These are phyloP conservation scores for Rhizophora apiculata DNA, from an alignment of 345 rosid species.

Conservation along the genomic window DNA sequence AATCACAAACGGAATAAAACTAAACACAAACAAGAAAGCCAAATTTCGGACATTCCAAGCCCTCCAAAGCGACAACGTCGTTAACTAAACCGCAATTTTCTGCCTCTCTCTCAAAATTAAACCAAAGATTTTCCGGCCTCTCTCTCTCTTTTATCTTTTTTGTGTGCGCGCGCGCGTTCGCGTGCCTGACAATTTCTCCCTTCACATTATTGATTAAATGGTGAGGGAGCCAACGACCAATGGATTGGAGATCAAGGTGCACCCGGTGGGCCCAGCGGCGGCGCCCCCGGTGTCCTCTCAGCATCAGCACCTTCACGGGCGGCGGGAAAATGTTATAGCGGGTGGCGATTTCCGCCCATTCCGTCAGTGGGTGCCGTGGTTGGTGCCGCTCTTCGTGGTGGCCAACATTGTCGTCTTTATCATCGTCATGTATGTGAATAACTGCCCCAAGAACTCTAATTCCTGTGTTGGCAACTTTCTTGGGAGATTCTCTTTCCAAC, in stretches of 20 bases:
- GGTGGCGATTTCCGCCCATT: conserved; percentile 39
- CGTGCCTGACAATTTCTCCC: background rate
- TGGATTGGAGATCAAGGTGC: conserved; percentile 50
- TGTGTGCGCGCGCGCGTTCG: too few relatives aligned
- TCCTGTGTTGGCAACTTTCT: conserved; percentile 20
- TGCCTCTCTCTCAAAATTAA: too few relatives aligned
- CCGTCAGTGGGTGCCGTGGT: conserved; percentile 30
- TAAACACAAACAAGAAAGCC: too few relatives aligned
- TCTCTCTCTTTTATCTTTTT: too few relatives aligned
- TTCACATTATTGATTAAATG: conserved; percentile 11
- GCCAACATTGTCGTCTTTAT: conserved; percentile 23
- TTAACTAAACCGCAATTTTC: too few relatives aligned
- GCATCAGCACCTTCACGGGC: background rate
- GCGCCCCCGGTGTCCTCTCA: background rate
- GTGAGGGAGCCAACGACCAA: conserved; percentile 18
- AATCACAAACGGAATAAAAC: too few relatives aligned
- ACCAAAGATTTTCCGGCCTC: too few relatives aligned
- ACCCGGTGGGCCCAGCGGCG: conserved; percentile 8
- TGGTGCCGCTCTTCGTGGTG: conserved; percentile 27
- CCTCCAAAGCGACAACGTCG: too few relatives aligned
- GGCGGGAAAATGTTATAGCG: conserved; percentile 14
- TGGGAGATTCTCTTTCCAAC: conserved; percentile 30
- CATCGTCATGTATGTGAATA: conserved; percentile 21
- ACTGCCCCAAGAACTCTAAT: conserved; percentile 21
- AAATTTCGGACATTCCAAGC: too few relatives aligned